Evolutionary conservation across 345 rosid genomes (phyloP), one percentile per base, ranked within the genome.

Genomic region (Eucalyptus lansdowneana): DNA sequence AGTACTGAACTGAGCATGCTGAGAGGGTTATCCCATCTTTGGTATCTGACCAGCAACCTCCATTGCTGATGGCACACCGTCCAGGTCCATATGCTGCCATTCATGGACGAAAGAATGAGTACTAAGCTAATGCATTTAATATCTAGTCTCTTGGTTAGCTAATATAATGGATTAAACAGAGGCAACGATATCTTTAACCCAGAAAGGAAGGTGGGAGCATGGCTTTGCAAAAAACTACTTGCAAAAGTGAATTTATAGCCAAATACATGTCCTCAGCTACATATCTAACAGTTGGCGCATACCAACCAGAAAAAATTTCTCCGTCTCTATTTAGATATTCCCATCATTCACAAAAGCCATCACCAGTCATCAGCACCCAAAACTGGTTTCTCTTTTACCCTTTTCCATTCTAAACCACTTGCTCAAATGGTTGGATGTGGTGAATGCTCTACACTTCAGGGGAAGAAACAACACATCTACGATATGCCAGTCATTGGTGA

Each of bases 41-140:
- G n/a, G 94, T 80, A 21, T 97, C 98, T 34, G 96, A 95, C 99
- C 99, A 98, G 95, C 99, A 98, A n/a, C 97, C 97, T 88, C 99
- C 99, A 69, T 93, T 89, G 88, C 94, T 87, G 80, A 96, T 91
- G 3, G 93, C 87, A 89, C 99, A 98, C 88, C 99, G 94, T 60
- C 93, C 96, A 90, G 98, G 95, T 90, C 98, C 98, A 92, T 89
- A 90, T 65, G 96, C 99, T 98, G 95, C 86, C 31, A 87, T 89
- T 87, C 51, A 80, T 80, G 42, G 14, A 53, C 50, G 3, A 86
- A 86, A 45, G 76, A 86, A 31, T 37, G 83, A 76, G 47, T 76
- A 76, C 83, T 6, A 76, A 37, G 47, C 27, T 37, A 76, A 76
- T 76, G 83, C 47, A 76, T 76, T 76, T 8, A 19, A 5, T 37